These are phyloP conservation scores for Hypomontagnella submonticulosa DNA, from an alignment of 495 filamentous ascomycete genomes.

Conservation along the genomic window DNA sequence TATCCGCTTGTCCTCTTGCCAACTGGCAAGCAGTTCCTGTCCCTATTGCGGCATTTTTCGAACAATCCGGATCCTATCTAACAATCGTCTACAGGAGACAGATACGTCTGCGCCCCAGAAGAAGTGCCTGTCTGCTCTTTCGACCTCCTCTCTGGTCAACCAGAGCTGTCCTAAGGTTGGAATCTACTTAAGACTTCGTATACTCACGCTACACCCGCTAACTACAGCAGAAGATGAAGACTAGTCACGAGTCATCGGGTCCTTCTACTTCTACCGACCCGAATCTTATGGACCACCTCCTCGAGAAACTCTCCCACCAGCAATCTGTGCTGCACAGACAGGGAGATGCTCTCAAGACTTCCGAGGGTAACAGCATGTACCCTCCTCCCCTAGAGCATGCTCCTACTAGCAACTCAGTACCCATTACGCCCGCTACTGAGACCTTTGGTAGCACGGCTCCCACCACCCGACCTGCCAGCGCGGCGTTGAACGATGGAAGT, in stretches of 20 bases:
- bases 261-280: constrained; percentile 46
- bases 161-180: constrained; percentile 59
- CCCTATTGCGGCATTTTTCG: not conserved
- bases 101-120: constrained; percentile 48
- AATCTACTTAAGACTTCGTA: not conserved
- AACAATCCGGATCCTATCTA: constrained; percentile 16
- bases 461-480: constrained; percentile 59
- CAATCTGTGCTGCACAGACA: constrained; percentile 67
- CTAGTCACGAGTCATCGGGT: constrained; percentile 54
- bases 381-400: constrained; percentile 54
- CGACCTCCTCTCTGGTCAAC: constrained; percentile 61
- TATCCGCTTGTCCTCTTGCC: constrained; percentile 9
- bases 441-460: constrained; percentile 58
- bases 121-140: constrained; percentile 57
- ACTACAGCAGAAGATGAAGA: constrained; percentile 60
- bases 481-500: constrained; percentile 48
- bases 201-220: constrained; percentile 39
- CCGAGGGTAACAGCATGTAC: constrained; percentile 56
- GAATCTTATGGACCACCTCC: constrained; percentile 67
- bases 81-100: constrained; percentile 30
- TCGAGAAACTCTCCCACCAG: constrained; percentile 76
- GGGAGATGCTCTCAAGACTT: constrained; percentile 57
- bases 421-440: constrained; percentile 69
- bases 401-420: constrained; percentile 63
- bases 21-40: not conserved